Evolutionary conservation across 2,329 filamentous ascomycete genomes (phyloP), one percentile per base, ranked within the genome.

Genomic region (Thelonectria olida): DNA sequence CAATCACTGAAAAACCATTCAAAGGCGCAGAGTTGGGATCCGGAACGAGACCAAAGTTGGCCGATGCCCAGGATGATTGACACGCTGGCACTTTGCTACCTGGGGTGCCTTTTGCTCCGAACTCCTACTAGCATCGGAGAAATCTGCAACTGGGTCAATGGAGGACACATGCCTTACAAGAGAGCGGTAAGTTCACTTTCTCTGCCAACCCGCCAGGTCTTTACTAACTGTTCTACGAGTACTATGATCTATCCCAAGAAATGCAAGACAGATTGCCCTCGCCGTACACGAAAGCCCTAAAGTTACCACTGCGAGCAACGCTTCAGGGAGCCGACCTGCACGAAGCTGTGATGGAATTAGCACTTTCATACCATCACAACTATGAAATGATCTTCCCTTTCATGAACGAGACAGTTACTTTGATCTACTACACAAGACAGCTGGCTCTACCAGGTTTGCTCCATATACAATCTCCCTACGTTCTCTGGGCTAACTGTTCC

Each of bases 91-190:
- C 75, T 97, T 10, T 93, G 92, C 72, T 97, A 97, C 78, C 77
- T 97, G 31, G 94, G 88, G 2, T 88, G 88, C 36, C 71, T 96
- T 45, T 80, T 97, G 23, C 81, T 97, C 67, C 88, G 90, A 57
- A 81, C 96, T 57, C 93, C 94, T 0, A 82, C 92, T n/a, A 88
- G 89, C 20, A 80, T 95, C 7, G 90, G 88, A 10, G 92, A 96
- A 65, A 76, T 98, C 12, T 84, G 84, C 54, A 80, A 81, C 44
- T 97, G 92, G 88, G 87, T 86, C 15, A 85, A 84, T 48, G 80
- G 80, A 58, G 89, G 89, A 47, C 85, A 90, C 56, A 82, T 98
- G 23, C 84, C 90, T 0, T 98, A 90, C 74, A 84, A 90, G 45
- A 82, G 87, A 67, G 90, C 90, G 19, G 88, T 89, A 75, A 74